Evolutionary conservation across 257 asterid genomes (phyloP).

Genomic region (Agastache rugosa): DNA sequence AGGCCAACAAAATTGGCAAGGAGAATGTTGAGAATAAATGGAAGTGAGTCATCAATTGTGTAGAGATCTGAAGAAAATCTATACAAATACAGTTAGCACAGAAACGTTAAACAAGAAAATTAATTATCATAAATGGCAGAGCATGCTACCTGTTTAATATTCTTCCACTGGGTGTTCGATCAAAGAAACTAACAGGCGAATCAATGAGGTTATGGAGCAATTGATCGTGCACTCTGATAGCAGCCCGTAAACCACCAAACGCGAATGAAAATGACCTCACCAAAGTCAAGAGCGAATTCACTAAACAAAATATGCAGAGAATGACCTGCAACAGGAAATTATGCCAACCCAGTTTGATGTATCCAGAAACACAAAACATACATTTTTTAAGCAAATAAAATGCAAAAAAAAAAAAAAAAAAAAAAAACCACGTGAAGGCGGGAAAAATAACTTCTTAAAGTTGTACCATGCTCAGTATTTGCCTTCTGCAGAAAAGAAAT

Average conservation of each 20-base stretch:
- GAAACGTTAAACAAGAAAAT: conserved; percentile 10
- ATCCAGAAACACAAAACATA: neutral
- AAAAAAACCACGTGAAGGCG: too few species aligned
- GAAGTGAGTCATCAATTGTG: conserved; percentile 96
- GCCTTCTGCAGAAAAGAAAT: neutral
- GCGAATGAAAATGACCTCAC: conserved; percentile 92
- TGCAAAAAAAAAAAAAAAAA: neutral
- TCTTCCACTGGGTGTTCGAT: conserved; percentile 92
- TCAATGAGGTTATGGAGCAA: conserved; percentile 65
- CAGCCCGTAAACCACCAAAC: conserved; percentile 91
- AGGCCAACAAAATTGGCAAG: conserved; percentile 93
- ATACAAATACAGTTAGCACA: conserved; percentile 48
- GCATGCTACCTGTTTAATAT: conserved; percentile 83
- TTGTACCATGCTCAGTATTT: neutral
- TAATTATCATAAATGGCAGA: conserved; percentile 25
- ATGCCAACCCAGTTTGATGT: neutral
- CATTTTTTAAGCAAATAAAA: neutral
- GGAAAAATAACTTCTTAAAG: neutral
- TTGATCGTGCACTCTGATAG: conserved; percentile 70
- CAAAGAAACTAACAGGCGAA: conserved; percentile 83
- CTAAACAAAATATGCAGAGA: conserved; percentile 76
- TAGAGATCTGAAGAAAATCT: conserved; percentile 97
- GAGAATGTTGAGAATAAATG: conserved; percentile 94
- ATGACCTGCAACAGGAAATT: conserved; percentile 60
- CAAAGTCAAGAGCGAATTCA: conserved; percentile 75